Evolutionary conservation across 495 filamentous ascomycete genomes (phyloP), one percentile per base, ranked within the genome.

Genomic region (Acidiella bohemica): DNA sequence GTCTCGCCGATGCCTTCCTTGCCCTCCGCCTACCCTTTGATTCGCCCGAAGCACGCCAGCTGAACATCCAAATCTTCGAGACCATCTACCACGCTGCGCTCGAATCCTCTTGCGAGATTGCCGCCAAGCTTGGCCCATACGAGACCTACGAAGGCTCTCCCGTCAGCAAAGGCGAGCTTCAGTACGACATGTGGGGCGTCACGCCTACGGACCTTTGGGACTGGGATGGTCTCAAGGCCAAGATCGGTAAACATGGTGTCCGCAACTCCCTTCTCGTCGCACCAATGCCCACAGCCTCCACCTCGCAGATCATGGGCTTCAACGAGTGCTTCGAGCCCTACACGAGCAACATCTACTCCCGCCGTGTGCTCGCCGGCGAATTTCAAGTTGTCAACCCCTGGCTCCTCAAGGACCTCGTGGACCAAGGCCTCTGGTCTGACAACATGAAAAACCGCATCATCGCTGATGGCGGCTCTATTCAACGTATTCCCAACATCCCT

Each of bases 361-460:
- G 90, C 44, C 90, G 90, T 72, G 90, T 97, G 29, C 70, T 97
- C 44, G 90, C 90, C 43, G 90, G 90, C 56, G 90, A 97, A 59
- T 97, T 97, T 76, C 90, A 97, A 65, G 84, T 97, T 36, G 90
- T 97, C 62, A 97, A 97, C 71, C 90, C 90, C 20, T 96, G 92
- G 92, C 67, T 97, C 34, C 76, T 97, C 39, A 95, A 94, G 71
- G 90, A 97, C 54, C 75, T 97, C 12, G 90, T 97, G 42, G 90
- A 97, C 53, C 80, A 95, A 68, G 90, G 90, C 46, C 72, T 97
- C 22, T 97, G 90, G 90, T 94, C 87, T 25, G 90, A 97, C 64
- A 86, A 85, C 70, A 97, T 97, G 90, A 97, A 97, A 74, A 97
- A 97, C 68, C 84, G 90, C 50, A 97, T 97, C 70, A 96, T 97